Evolutionary conservation across 2,329 filamentous ascomycete genomes (phyloP).

Genomic region (Didymella segeticola): DNA sequence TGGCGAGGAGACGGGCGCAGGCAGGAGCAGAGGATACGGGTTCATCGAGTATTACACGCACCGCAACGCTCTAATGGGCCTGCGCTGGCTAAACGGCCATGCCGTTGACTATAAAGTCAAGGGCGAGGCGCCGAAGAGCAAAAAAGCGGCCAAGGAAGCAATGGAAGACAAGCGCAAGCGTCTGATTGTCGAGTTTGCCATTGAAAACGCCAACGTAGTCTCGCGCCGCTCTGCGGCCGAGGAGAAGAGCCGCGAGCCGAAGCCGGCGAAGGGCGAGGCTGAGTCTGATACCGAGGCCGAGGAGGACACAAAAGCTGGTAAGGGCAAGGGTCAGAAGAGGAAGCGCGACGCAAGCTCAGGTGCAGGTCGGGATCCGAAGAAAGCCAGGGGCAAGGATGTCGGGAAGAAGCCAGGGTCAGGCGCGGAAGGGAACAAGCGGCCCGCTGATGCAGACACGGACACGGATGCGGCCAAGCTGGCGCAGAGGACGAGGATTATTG

Average conservation of each 20-base stretch:
- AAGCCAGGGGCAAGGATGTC: conserved; percentile 20
- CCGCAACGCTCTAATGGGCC: conserved; percentile 90
- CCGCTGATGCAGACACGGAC: conserved; percentile 18
- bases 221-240: conserved; percentile 73
- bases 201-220: conserved; percentile 98
- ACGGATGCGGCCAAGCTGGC: conserved; percentile 61
- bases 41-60: conserved; percentile 98
- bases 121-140: conserved; percentile 54
- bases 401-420: conserved; percentile 28
- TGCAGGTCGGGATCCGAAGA: conserved; percentile 9
- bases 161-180: conserved; percentile 81
- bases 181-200: conserved; percentile 94
- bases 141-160: conserved; percentile 50
- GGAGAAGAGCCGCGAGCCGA: conserved; percentile 59
- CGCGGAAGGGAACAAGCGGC: conserved; percentile 21
- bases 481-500: conserved; percentile 78
- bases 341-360: conserved; percentile 43
- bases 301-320: conserved; percentile 20
- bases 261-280: conserved; percentile 33
- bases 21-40: conserved; percentile 89
- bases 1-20: conserved; percentile 75
- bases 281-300: conserved; percentile 11
- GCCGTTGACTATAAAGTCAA: conserved; percentile 60
- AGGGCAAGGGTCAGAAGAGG: conserved; percentile 45
- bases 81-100: conserved; percentile 90